These are phyloP conservation scores for Thermomucor indicae-seudaticae DNA, from an alignment of 371 early-diverging fungal genomes.

Conservation along the genomic window DNA sequence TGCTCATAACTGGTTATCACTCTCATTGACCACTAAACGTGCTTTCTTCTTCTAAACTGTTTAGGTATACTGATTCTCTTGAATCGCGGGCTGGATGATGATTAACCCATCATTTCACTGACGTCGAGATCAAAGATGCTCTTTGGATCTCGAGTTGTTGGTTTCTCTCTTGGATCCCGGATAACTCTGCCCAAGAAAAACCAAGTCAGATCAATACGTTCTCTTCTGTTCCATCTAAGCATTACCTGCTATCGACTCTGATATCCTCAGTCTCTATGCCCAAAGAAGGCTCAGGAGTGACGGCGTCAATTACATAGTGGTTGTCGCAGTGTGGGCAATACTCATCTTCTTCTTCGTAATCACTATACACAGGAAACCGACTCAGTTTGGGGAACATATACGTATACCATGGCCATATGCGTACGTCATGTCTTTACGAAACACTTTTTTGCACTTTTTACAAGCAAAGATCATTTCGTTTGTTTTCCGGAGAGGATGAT, in stretches of 20 bases:
- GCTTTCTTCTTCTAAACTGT: not conserved
- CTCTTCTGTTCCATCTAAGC: not conserved
- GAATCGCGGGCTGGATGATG: not conserved
- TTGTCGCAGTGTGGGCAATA: constrained; percentile 98
- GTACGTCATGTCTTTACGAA: constrained; percentile 87
- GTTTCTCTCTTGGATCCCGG: constrained; percentile 27
- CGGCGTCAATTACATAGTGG: constrained; percentile 92
- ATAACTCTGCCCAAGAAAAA: constrained; percentile 24
- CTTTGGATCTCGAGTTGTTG: constrained; percentile 15
- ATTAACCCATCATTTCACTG: constrained; percentile 38
- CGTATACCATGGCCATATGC: constrained; percentile 4
- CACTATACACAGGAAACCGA: constrained; percentile 26
- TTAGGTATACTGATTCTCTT: not conserved
- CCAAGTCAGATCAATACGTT: not conserved
- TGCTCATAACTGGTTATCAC: too few species aligned
- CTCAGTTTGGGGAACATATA: not conserved
- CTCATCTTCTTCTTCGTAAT: constrained; percentile 93
- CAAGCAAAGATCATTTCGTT: constrained; percentile 95
- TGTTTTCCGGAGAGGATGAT: constrained; percentile 79
- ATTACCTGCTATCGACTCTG: constrained; percentile 63
- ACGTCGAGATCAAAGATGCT: constrained; percentile 41
- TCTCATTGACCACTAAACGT: too few species aligned
- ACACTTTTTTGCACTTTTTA: constrained; percentile 97
- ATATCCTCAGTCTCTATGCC: constrained; percentile 92
- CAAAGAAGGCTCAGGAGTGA: constrained; percentile 76